These are phyloP conservation scores for Colletotrichum siamense DNA, from an alignment of 2,329 filamentous ascomycete species.

Conservation along the genomic window DNA sequence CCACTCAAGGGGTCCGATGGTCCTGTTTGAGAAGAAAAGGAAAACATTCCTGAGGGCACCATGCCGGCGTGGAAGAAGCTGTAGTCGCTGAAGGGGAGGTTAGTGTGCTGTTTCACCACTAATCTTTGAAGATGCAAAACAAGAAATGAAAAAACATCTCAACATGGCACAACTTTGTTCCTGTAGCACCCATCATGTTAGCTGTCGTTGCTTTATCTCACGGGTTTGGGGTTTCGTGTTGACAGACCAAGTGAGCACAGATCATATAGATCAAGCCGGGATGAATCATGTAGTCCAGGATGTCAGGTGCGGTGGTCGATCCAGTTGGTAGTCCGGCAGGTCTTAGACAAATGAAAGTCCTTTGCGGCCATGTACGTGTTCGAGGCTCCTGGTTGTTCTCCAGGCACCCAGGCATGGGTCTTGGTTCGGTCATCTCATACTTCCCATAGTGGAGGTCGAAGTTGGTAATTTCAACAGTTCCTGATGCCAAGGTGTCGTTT, in stretches of 20 bases:
- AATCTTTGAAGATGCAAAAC: slow-evolving; percentile 30
- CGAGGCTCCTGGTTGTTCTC: background rate
- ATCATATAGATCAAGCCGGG: slow-evolving; percentile 9
- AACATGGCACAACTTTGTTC: slow-evolving; percentile 63
- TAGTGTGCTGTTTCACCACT: slow-evolving; percentile 62
- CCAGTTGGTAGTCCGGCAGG: background rate
- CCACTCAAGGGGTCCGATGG: slow-evolving; percentile 60
- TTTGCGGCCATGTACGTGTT: background rate
- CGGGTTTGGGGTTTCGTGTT: slow-evolving; percentile 25
- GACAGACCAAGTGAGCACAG: slow-evolving; percentile 40
- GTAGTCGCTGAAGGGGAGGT: slow-evolving; percentile 59
- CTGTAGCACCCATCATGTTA: slow-evolving; percentile 43
- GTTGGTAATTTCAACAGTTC: background rate
- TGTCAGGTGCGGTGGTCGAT: background rate
- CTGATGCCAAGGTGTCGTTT: background rate
- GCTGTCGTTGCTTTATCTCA: slow-evolving; percentile 26
- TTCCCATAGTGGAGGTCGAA: background rate
- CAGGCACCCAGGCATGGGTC: background rate
- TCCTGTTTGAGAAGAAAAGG: slow-evolving; percentile 66
- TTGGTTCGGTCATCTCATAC: background rate
- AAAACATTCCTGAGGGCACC: slow-evolving; percentile 58
- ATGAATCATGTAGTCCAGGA: background rate
- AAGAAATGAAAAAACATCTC: slow-evolving; percentile 33
- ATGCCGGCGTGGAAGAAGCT: slow-evolving; percentile 60
- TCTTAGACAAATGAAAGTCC: background rate